phyloP scores from a whole-genome alignment of 345 rosid genomes.

The Lumnitzera racemosa region DNA sequence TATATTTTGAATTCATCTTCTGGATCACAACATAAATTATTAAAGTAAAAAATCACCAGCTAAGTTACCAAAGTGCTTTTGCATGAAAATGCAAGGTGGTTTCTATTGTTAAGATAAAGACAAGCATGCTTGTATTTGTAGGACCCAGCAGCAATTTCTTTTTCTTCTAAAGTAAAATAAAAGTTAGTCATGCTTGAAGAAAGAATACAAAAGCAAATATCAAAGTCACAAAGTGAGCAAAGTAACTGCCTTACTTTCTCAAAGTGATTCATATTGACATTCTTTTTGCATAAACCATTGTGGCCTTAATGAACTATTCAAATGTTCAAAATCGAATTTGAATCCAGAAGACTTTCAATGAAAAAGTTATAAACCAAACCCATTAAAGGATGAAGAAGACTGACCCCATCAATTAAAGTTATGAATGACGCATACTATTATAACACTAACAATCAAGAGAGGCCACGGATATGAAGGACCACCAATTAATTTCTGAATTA shows the following conservation, averaged over 20 bases:
- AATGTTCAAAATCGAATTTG: no score
- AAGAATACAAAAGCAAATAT: not conserved
- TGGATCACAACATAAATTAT: not conserved
- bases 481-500: not conserved
- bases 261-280: slow-evolving; percentile 3
- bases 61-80: not conserved
- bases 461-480: slow-evolving; percentile 5
- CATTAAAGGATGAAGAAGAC: no score
- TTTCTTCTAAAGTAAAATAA: not conserved
- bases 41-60: not conserved
- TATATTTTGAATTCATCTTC: slow-evolving; percentile 2
- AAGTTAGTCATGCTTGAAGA: not conserved
- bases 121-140: not conserved
- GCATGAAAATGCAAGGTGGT: not conserved
- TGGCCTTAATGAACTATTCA: no score
- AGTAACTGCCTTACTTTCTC: not conserved
- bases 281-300: not conserved
- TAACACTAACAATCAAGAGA: no score
- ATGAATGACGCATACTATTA: no score
- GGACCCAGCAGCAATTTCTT: slow-evolving; percentile 8
- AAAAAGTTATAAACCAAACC: no score
- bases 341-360: no score
- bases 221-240: not conserved
- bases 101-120: slow-evolving; percentile 3
- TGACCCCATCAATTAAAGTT: no score